phyloP scores from a whole-genome alignment of 352 stramenopile genomes.

The Globisporangium parvum region DNA sequence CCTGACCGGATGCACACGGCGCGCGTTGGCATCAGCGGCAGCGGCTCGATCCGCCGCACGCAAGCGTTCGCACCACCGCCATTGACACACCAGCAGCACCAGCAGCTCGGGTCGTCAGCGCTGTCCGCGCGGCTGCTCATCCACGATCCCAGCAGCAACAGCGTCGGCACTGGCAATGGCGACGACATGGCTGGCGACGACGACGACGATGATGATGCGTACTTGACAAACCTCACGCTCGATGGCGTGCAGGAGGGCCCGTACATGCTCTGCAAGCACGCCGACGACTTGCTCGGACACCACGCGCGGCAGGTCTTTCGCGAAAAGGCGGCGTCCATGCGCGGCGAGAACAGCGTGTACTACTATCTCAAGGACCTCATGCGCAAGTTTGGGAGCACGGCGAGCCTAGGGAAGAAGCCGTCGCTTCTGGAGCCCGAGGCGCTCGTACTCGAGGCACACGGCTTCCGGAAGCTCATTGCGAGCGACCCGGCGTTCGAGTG shows the following conservation, averaged over 20 bases:
- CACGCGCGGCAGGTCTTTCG: conserved; percentile 75
- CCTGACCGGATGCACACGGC: neutral
- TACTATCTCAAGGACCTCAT: conserved; percentile 85
- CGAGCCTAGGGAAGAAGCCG: conserved; percentile 28
- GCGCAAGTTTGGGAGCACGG: conserved; percentile 45
- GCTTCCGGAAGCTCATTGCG: conserved; percentile 72
- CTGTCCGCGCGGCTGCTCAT: neutral
- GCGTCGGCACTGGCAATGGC: neutral
- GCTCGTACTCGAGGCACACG: conserved; percentile 54
- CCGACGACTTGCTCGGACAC: conserved; percentile 76
- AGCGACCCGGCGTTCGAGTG: conserved; percentile 74
- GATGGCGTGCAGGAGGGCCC: conserved; percentile 69
- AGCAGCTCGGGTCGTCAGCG: neutral
- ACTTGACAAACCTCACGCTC: conserved; percentile 62
- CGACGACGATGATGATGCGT: conserved; percentile 35
- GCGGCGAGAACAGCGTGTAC: conserved; percentile 77
- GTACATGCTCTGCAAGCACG: conserved; percentile 84
- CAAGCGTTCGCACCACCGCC: neutral
- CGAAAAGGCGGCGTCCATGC: conserved; percentile 79
- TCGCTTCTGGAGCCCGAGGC: conserved; percentile 27
- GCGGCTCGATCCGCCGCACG: conserved; percentile 4
- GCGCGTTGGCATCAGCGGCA: conserved; percentile 3
- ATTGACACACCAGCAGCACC: neutral
- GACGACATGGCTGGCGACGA: too few species aligned
- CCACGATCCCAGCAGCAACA: conserved; percentile 1